Evolutionary conservation across 352 stramenopile genomes (phyloP).

Genomic region (Lagenidium sp.): DNA sequence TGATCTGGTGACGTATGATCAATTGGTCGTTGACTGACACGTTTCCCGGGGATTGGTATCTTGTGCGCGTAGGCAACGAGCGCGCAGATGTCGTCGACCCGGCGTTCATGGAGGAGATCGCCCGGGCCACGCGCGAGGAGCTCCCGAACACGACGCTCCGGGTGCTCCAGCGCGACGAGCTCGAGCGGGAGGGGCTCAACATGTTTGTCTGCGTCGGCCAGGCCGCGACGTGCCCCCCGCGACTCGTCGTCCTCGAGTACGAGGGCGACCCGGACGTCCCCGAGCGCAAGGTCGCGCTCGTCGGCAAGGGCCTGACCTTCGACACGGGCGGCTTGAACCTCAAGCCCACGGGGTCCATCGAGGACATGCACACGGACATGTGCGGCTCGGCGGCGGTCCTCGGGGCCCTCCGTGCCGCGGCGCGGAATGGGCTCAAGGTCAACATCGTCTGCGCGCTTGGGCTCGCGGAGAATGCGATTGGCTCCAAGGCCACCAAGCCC

Average conservation of each 20-base stretch:
- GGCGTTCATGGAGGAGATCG: slow-evolving; percentile 77
- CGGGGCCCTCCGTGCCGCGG: slow-evolving; percentile 63
- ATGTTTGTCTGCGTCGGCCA: slow-evolving; percentile 83
- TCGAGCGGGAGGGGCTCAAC: slow-evolving; percentile 71
- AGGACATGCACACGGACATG: slow-evolving; percentile 92
- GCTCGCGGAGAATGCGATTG: slow-evolving; percentile 79
- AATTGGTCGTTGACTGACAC: too few relatives aligned
- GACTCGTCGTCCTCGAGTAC: slow-evolving; percentile 83
- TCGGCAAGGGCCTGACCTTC: slow-evolving; percentile 94
- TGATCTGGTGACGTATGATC: too few relatives aligned
- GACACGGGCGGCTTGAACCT: slow-evolving; percentile 94
- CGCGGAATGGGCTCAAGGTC: slow-evolving; percentile 57
- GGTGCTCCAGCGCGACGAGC: slow-evolving; percentile 73
- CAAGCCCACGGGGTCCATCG: slow-evolving; percentile 87
- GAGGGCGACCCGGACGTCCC: slow-evolving; percentile 43
- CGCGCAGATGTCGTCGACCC: slow-evolving; percentile 68
- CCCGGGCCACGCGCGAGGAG: slow-evolving; percentile 43
- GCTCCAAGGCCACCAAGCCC: slow-evolving; percentile 81
- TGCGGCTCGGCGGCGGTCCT: slow-evolving; percentile 85
- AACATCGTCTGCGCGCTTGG: slow-evolving; percentile 76
- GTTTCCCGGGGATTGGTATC: too few relatives aligned
- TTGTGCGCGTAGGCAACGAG: slow-evolving; percentile 39
- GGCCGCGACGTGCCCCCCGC: slow-evolving; percentile 53
- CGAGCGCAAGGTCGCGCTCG: slow-evolving; percentile 66
- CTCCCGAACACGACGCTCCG: slow-evolving; percentile 73